These are phyloP conservation scores for Pyronema omphalodes DNA, from an alignment of 495 filamentous ascomycete species.

Conservation along the genomic window DNA sequence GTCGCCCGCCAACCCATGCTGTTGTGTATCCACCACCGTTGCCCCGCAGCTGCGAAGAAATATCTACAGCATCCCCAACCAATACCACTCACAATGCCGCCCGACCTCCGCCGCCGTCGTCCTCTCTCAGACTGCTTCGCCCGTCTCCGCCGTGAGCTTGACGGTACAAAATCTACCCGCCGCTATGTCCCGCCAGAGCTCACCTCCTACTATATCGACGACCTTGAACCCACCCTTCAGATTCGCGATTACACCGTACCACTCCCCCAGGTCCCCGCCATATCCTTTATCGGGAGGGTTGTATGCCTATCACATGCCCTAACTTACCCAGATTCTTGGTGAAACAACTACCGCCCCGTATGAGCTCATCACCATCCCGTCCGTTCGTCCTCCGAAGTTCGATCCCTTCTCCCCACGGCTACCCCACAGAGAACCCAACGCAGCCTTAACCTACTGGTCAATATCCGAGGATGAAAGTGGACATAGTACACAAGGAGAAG, in stretches of 20 bases:
- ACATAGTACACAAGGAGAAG: too few relatives aligned
- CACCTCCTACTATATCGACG: not conserved
- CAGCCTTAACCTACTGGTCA: not conserved
- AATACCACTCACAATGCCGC: too few relatives aligned
- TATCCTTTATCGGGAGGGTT: too few relatives aligned
- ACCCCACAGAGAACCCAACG: not conserved
- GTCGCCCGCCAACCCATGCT: too few relatives aligned
- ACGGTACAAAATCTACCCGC: constrained; percentile 32
- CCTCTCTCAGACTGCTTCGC: constrained; percentile 34
- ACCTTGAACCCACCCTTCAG: not conserved
- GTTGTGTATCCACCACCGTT: too few relatives aligned
- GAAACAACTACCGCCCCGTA: not conserved
- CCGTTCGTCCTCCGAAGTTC: not conserved
- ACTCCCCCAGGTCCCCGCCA: not conserved
- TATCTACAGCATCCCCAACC: too few relatives aligned
- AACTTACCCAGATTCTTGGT: not conserved
- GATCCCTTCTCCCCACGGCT: not conserved
- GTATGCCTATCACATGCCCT: not conserved
- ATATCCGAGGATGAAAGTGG: not conserved
- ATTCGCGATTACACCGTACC: not conserved
- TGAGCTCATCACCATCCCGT: not conserved
- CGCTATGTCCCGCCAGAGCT: not conserved
- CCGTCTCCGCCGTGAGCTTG: constrained; percentile 88
- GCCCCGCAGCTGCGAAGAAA: too few relatives aligned
- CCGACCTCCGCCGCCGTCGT: too few relatives aligned